Evolutionary conservation across 192 early-diverging fungal species (phyloP).

Genomic region (Chytriomyces confervae): DNA sequence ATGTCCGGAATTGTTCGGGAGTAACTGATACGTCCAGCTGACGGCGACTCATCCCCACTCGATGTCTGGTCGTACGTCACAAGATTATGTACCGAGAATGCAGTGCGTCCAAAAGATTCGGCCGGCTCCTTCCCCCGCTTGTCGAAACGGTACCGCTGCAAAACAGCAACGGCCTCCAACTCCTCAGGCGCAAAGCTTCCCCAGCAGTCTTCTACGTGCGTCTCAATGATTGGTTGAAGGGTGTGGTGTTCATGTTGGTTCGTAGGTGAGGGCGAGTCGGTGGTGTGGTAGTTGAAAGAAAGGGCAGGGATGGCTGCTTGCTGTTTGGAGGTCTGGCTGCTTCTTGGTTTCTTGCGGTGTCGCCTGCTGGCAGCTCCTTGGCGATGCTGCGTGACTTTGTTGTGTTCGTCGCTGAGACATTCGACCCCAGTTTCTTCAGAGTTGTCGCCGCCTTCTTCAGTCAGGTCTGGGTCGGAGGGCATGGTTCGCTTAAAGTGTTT

Average conservation of each 20-base stretch:
- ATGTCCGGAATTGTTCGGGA: too few species aligned
- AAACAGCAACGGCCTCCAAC: conserved; percentile 16
- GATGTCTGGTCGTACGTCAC: too few species aligned
- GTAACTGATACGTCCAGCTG: too few species aligned
- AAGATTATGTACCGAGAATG: too few species aligned
- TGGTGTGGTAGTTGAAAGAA: too few species aligned
- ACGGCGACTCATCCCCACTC: too few species aligned
- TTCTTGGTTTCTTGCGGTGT: too few species aligned
- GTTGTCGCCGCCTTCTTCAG: conserved; percentile 10
- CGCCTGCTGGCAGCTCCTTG: too few species aligned
- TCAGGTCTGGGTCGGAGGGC: not conserved
- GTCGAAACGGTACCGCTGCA: conserved; percentile 9
- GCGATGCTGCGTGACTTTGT: not conserved
- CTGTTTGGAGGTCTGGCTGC: too few species aligned
- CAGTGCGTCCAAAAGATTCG: not conserved
- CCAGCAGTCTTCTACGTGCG: conserved; percentile 9
- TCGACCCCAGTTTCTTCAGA: not conserved
- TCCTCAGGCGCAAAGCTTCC: conserved; percentile 26
- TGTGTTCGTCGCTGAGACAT: conserved; percentile 2
- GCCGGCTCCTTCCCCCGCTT: not conserved
- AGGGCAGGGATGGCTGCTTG: too few species aligned
- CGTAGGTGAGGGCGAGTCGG: not conserved
- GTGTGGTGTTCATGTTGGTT: not conserved
- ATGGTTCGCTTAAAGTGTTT: not conserved
- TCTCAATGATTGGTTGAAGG: not conserved